These are phyloP conservation scores for Zymoseptoria ardabiliae DNA, from an alignment of 2,329 filamentous ascomycete species.

Conservation along the genomic window DNA sequence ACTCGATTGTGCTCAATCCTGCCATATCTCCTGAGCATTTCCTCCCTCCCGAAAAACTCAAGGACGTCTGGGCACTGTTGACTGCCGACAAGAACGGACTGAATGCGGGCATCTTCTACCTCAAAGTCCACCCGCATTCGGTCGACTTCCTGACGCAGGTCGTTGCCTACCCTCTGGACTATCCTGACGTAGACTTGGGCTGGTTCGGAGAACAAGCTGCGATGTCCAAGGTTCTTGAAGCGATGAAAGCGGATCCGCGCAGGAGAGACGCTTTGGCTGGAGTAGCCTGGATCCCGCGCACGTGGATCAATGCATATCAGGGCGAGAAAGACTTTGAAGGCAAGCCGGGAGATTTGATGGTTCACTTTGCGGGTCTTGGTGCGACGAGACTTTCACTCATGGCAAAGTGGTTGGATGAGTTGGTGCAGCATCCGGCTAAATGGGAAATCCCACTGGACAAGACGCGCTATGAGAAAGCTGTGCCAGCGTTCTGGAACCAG, in stretches of 20 bases:
- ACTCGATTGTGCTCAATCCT: conserved; percentile 26
- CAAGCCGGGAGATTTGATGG: conserved; percentile 13
- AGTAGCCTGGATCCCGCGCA: conserved; percentile 7
- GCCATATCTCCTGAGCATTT: conserved; percentile 27
- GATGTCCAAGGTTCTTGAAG: conserved; percentile 8
- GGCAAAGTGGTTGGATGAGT: conserved; percentile 13
- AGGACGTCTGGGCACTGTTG: conserved; percentile 22
- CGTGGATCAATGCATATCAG: conserved; percentile 23
- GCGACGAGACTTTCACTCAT: conserved; percentile 19
- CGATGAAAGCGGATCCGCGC: conserved; percentile 7
- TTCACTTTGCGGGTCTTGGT: conserved; percentile 19
- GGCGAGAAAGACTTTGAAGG: conserved; percentile 28
- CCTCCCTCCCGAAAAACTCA: conserved; percentile 23
- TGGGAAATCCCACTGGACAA: conserved; percentile 12
- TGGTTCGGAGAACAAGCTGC: conserved; percentile 1
- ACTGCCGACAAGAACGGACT: conserved; percentile 24
- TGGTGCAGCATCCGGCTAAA: conserved; percentile 4
- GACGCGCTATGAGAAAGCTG: conserved; percentile 16
- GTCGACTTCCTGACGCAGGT: conserved; percentile 18
- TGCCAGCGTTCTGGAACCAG: conserved; percentile 18
- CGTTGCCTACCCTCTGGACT: conserved; percentile 8
- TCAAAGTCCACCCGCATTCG: conserved; percentile 22
- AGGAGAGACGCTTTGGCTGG: background rate
- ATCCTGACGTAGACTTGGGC: conserved; percentile 12
- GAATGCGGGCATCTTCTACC: conserved; percentile 27